Base-by-base conservation (phyloP, 1,284 basidiomycete species). In the Puccinia triticina region DNA sequence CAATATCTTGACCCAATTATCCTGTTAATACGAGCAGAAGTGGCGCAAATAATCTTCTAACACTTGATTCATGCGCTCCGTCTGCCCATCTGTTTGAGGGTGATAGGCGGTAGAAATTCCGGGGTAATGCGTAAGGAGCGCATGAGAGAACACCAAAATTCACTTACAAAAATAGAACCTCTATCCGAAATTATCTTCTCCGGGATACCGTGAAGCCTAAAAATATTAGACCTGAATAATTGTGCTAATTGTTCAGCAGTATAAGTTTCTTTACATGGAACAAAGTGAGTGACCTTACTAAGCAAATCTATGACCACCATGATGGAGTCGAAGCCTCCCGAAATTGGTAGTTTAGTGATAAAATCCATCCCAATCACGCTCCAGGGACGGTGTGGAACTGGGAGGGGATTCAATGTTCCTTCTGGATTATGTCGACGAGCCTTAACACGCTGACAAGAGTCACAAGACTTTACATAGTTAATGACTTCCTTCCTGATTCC, bases 31-130 rank as follows among this genome's bases (percentile, higher is more conserved):
- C 5, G 76, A 29, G 21, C 48, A 64, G 77, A 83, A 86, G 59
- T 50, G 40, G 0, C 84, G 82, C 12, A 85, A 80, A 50, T 83
- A 84, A 80, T 48, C 74, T 67, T 79, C 77, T 0, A 79, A 16
- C 1, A 72, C 8, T 5, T 46, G 43, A 71, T 79, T 79, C 29
- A 46, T 69, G 5, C 66, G 43, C 32, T 79, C 48, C 1, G 61
- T 66, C n/a, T 78, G 18, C 55, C 55, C 37, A 43, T n/a, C n/a
- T n/a, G n/a, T n/a, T n/a, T n/a, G n/a, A n/a, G n/a, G n/a, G n/a
- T n/a, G n/a, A n/a, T n/a, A n/a, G n/a, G n/a, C n/a, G n/a, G n/a
- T n/a, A n/a, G n/a, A n/a, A n/a, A n/a, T n/a, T n/a, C n/a, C n/a
- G n/a, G n/a, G n/a, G n/a, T n/a, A n/a, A n/a, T n/a, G n/a, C n/a